Evolutionary conservation across 345 rosid species (phyloP).

Genomic region (Salix exigua): DNA sequence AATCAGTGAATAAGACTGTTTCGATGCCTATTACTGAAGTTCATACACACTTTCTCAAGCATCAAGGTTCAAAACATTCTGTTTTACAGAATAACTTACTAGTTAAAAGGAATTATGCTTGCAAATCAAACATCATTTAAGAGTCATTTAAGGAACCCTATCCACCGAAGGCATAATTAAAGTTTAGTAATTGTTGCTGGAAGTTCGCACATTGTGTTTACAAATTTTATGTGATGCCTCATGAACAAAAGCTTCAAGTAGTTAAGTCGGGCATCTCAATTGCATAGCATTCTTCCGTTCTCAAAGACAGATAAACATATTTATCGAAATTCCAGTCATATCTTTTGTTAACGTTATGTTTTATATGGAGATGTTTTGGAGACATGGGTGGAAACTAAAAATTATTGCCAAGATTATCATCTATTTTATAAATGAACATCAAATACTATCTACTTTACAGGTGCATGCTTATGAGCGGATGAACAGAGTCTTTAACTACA

Average conservation of each 20-base stretch:
- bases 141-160: too few relatives aligned
- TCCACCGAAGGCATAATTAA: neutral
- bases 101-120: neutral
- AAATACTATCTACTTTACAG: constrained; percentile 29
- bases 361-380: too few relatives aligned
- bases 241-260: neutral
- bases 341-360: neutral
- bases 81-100: neutral
- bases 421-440: neutral
- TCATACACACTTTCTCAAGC: neutral
- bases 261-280: neutral
- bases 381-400: too few relatives aligned
- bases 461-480: constrained; percentile 92
- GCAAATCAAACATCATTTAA: neutral
- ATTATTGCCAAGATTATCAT: neutral
- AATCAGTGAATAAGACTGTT: neutral
- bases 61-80: neutral
- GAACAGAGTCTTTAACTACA: constrained; percentile 74
- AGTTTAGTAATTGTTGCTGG: neutral
- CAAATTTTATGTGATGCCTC: neutral
- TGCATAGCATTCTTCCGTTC: neutral
- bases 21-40: neutral
- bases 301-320: neutral
- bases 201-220: neutral
- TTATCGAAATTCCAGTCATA: neutral